Base-by-base conservation (phyloP, 2,329 filamentous ascomycete genomes). In the Arthrobotrys sphaeroides region DNA sequence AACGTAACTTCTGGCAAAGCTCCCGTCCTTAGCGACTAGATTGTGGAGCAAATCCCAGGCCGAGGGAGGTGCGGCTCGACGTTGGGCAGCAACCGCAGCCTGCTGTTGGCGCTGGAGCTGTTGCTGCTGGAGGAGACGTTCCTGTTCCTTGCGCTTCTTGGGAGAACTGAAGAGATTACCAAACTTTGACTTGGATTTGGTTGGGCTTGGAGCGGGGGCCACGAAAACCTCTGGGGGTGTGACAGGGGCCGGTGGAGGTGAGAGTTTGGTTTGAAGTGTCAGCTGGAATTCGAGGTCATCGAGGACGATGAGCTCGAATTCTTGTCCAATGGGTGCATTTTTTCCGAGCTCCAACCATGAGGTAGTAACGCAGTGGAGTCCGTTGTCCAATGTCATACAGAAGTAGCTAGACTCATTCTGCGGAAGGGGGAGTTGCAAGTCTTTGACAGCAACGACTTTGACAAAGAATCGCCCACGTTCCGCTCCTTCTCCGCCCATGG, bases 261-360 rank as follows among this genome's bases (percentile, higher is more conserved):
- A 91, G 22, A 98, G 87, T 84, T 97, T 97, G 78, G 96, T 96
- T 79, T 97, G 96, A 12, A 99, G 87, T 0, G 95, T 98, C 40
- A 99, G 88, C 83, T 99, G 95, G 84, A 99, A 99, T 82, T 99
- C 95, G n/a, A 99, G 88, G 79, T 99, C 95, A 79, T 97, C 95
- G 57, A 96, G 90, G 24, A 99, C 95, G 31, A 98, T 94, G 47
- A 70, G 51, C 33, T 70, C 65, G 66, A 77, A 70, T 42, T 77
- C 65, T 16, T 77, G 73, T 38, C 66, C 95, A 79, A 99, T 98
- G 0, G 95, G 93, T 1, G 95, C 94, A 73, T 91, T 94, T 79
- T 91, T 91, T 18, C 93, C 93, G 73, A 99, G 86, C 82, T 99
- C 95, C 6, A 98, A 86, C 92, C 93, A 97, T 0, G 93, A 90